These are phyloP conservation scores for Plasmodium vivax DNA, from an alignment of 169 alveolate species.

Conservation along the genomic window DNA sequence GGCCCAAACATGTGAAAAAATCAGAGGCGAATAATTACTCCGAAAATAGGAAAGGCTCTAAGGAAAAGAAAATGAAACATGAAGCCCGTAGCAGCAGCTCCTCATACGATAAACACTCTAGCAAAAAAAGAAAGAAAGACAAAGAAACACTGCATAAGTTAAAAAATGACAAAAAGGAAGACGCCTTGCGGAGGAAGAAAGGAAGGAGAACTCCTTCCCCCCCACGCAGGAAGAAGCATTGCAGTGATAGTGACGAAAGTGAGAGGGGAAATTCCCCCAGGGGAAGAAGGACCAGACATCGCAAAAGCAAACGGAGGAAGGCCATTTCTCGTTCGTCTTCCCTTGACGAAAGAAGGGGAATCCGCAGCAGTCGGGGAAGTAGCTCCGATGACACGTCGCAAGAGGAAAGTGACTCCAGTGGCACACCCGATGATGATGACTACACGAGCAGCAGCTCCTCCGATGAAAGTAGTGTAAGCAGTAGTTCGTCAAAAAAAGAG, in stretches of 20 bases:
- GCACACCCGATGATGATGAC: not conserved
- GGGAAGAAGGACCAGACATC: not conserved
- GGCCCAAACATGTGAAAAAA: not conserved
- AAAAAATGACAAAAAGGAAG: conserved; percentile 4
- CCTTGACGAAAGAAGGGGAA: not conserved
- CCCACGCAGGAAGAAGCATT: not conserved
- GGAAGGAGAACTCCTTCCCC: not conserved
- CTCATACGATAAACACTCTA: not conserved
- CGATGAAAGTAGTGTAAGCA: not conserved
- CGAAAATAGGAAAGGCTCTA: not conserved
- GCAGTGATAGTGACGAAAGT: not conserved
- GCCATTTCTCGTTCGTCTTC: not conserved
- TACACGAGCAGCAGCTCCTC: not conserved
- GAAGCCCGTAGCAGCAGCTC: not conserved
- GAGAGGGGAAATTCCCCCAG: not conserved
- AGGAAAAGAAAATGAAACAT: not conserved
- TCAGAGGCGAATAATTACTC: not conserved
- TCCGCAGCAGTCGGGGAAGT: not conserved
- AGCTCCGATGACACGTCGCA: not conserved
- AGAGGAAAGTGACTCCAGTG: not conserved
- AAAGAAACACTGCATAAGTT: not conserved
- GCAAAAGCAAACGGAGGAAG: not conserved
- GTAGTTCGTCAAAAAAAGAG: not conserved
- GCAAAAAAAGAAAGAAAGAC: not conserved
- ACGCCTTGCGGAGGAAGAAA: not conserved